Base-by-base conservation (phyloP, 2,329 filamentous ascomycete species). In the Colletotrichum nymphaeae region DNA sequence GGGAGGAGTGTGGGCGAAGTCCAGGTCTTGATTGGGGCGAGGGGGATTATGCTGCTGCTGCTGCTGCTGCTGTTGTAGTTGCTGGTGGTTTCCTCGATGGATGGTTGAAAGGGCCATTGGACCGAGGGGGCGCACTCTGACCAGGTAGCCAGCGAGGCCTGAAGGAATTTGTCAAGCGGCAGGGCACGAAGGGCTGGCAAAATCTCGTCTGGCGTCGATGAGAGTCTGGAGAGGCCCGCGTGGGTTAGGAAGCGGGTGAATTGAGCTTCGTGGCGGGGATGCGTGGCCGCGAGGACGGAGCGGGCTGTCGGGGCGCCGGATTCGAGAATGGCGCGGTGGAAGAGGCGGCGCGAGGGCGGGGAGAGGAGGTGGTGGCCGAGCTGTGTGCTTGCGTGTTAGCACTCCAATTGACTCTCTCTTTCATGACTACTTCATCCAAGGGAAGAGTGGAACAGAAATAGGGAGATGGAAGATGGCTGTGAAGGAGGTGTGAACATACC, bases 61-160 rank as follows among this genome's bases (percentile, higher is more conserved):
- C 35, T 56, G 53, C 11, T 30, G 42, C 66, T 32, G 14, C 26
- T 19, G 22, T 9, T 86, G 4, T 79, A 82, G 16, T 80, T 77
- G 1, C 88, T 87, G 16, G 80, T 77, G 1, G 87, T 87, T 22
- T n/a, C 24, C 77, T 93, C 92, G 69, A 94, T 88, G 46, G 92
- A 89, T 8, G 92, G 92, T 77, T 94, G 93, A 82, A 93, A 94
- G 0, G 93, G 85, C 89, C 89, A 91, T 32, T 85, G 84, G 9
- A 90, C 81, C 8, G 81, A 83, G 4, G 78, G 75, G n/a, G 80
- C 79, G 77, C 87, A 86, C 58, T 79, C 79, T 11, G 80, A 75
- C 82, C 85, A 90, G 35, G 90, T 82, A 6, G 68, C 56, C 59
- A 83, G 79, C 7, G 84, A 85, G 12, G 88, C 88, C 1, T 73